Evolutionary conservation across 2,329 filamentous ascomycete species (phyloP), one percentile per base, ranked within the genome.

Genomic region (Thielaviopsis cerberus): DNA sequence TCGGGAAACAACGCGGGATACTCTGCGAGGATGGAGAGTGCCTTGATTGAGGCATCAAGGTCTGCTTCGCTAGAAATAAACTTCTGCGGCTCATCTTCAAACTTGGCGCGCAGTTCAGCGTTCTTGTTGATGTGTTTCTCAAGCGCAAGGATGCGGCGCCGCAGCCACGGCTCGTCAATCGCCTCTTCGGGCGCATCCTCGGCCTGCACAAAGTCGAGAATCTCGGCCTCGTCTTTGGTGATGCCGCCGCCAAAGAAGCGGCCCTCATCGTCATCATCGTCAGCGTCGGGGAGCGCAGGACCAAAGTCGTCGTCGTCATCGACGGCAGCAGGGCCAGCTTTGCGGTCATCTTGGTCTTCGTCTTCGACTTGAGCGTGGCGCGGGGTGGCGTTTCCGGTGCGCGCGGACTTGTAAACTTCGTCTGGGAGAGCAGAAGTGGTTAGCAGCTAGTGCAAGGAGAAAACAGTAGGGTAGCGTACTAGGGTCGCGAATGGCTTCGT

Each of bases 201-300:
- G 22, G 69, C 70, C 54, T 96, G 88, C 62, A 98, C 81, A 67
- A 85, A 97, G 70, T 97, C 86, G 66, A 98, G 77, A 22, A 92
- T 87, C 64, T 89, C 80, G 1, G 82, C 83, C 63, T 94, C 88
- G 63, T 88, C 78, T 59, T 83, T 78, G 25, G 85, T 88, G 64
- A 98, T 85, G 34, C 92, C 92, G 57, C 89, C 87, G 51, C 91
- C 92, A 65, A 96, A 98, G 74, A 98, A 98, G 11, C 92, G 83
- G 0, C 91, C 92, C 63, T 94, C 92, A 57, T 95, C 88, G 20
- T 62, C 67, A 3, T 66, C 67, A 11, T 67, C 73, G 53, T 80
- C 76, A 8, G 73, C 72, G 11, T 78, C 77, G 1, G 75, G 73
- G 24, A 68, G 63, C 3, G 69, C 65, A 27, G 73, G 74, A 17